phyloP scores from a whole-genome alignment of 2,329 filamentous ascomycete species.

The Penicillium sp. region DNA sequence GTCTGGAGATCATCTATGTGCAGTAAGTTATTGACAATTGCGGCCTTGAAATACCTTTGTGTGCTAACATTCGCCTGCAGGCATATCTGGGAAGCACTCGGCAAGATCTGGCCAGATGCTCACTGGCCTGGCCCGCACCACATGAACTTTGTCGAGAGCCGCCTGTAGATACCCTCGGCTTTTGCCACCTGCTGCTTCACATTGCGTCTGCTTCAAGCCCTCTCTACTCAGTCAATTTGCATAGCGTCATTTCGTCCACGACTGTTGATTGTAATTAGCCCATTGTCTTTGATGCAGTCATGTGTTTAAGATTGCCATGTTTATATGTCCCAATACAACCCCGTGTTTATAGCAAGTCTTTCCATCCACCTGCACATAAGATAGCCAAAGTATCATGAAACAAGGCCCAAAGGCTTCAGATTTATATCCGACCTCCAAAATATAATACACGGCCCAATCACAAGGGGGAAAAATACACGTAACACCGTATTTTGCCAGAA shows the following conservation, averaged over 20 bases:
- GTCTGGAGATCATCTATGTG: conserved; percentile 83
- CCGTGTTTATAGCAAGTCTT: background rate
- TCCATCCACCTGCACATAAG: background rate
- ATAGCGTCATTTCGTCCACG: conserved; percentile 13
- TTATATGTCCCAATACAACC: conserved; percentile 8
- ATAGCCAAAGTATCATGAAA: background rate
- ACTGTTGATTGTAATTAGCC: conserved; percentile 10
- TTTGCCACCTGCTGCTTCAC: background rate
- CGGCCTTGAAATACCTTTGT: background rate
- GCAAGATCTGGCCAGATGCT: conserved; percentile 83
- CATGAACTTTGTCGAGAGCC: conserved; percentile 68
- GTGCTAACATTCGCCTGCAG: conserved; percentile 42
- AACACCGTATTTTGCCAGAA: conserved; percentile 15
- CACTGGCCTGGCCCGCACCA: conserved; percentile 74
- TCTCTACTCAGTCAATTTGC: conserved; percentile 12
- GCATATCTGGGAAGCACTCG: conserved; percentile 92
- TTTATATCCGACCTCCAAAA: conserved; percentile 3
- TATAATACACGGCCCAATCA: conserved; percentile 11
- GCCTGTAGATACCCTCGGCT: conserved; percentile 54
- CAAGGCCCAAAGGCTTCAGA: conserved; percentile 1
- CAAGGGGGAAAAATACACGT: conserved; percentile 14
- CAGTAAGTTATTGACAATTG: conserved; percentile 54
- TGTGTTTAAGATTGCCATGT: conserved; percentile 6
- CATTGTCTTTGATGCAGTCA: conserved; percentile 5
- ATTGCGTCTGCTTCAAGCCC: conserved; percentile 2